These are phyloP conservation scores for Wilcoxina mikolae DNA, from an alignment of 495 filamentous ascomycete genomes.

Conservation along the genomic window DNA sequence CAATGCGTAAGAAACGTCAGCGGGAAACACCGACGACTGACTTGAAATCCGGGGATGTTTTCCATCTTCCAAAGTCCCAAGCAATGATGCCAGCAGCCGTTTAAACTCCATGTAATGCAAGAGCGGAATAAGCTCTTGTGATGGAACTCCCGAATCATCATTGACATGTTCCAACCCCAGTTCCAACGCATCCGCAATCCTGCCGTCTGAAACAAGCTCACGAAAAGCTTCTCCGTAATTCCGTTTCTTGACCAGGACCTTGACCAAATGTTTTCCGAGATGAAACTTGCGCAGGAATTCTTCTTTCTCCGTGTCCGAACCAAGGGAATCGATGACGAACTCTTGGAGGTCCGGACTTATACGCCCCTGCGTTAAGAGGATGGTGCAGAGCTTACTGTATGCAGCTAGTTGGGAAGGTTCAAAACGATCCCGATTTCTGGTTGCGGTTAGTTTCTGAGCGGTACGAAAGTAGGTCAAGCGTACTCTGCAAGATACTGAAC, in stretches of 20 bases:
- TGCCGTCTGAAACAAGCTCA: background rate
- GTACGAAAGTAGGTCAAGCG: background rate
- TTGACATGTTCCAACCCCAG: background rate
- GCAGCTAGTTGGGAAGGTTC: background rate
- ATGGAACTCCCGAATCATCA: background rate
- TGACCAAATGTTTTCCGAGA: constrained; percentile 7
- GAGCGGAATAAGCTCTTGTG: background rate
- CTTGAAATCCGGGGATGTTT: background rate
- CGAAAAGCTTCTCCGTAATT: background rate
- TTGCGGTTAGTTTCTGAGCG: background rate
- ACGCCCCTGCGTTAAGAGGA: constrained; percentile 14
- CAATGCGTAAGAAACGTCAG: background rate
- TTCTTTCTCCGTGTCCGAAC: constrained; percentile 12
- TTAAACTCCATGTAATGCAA: background rate
- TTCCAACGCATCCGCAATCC: background rate
- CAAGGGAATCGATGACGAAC: background rate
- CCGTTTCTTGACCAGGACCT: background rate
- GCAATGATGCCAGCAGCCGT: background rate
- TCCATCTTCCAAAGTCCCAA: background rate
- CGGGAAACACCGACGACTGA: background rate
- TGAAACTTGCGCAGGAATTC: constrained; percentile 13
- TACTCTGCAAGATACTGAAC: constrained; percentile 13
- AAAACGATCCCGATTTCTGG: background rate
- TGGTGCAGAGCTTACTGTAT: constrained; percentile 11
- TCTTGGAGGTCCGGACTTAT: constrained; percentile 9